Evolutionary conservation across 2,329 filamentous ascomycete species (phyloP), one percentile per base, ranked within the genome.

Genomic region (Botrytis aclada): DNA sequence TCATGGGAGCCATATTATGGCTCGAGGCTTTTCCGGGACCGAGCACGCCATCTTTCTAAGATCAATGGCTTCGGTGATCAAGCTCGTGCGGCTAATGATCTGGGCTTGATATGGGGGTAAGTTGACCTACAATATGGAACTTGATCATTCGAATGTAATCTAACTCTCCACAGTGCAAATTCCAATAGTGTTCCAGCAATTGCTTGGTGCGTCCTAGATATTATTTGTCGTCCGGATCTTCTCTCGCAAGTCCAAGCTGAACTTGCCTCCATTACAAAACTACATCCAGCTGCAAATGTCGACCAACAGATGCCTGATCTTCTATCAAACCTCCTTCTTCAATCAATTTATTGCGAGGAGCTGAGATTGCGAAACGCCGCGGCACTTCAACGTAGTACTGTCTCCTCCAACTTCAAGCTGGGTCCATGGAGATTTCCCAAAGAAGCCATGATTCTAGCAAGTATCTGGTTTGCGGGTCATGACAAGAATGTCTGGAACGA

Each of bases 301-400:
- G 39, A 10, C 16, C n/a, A 66, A 32, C 34, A 56, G 20, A 66
- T 66, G 43, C 64, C 78, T 1, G 74, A 54, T 0, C 76, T 83
- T 0, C 75, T 76, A 0, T 71, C 76, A 0, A 75, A 75, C 0
- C 78, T 80, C 1, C 72, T 83, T 0, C 74, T 83, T 7, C 82
- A 81, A 60, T 81, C 83, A 0, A 78, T 83, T 1, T 83, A 81
- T 45, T 78, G 78, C 12, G 82, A 84, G 62, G 79, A 79, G 0
- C 75, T 83, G 0, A 80, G 83, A 1, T 69, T 83, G 0, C 73
- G 78, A 22, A 70, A 51, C 29, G 72, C 72, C 3, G 72, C 73
- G n/a, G 73, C 66, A 4, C 73, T 78, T n/a, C 74, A 74, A 47
- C 72, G 77, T 22, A 70, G 69, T 16, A 72, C 77, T 1, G 45